phyloP scores from a whole-genome alignment of 345 rosid genomes.

The Hypericum androsaemum region DNA sequence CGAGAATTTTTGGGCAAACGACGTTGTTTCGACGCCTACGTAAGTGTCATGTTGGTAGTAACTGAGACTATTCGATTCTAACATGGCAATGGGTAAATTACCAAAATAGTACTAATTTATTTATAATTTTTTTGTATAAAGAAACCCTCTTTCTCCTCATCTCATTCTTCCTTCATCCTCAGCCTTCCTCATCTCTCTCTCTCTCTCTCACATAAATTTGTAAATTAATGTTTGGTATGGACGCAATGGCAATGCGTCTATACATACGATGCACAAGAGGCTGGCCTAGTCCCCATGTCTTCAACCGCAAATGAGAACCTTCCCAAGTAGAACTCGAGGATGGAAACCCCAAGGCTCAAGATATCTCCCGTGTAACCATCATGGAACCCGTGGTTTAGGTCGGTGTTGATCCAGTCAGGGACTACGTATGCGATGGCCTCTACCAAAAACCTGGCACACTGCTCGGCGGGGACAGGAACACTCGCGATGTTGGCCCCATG shows the following conservation, averaged over 20 bases:
- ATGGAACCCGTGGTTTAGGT: slow-evolving; percentile 74
- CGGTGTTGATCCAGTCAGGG: slow-evolving; percentile 92
- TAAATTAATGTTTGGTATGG: no score
- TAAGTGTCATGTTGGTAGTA: no score
- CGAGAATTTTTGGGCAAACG: no score
- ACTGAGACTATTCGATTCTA: no score
- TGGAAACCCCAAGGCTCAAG: slow-evolving; percentile 90
- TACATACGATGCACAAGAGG: slow-evolving; percentile 80
- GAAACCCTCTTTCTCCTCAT: no score
- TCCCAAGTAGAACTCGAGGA: slow-evolving; percentile 77
- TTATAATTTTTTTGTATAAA: no score
- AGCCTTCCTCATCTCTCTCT: no score
- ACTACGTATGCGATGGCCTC: slow-evolving; percentile 96
- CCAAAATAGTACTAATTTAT: no score
- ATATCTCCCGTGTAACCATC: slow-evolving; percentile 77
- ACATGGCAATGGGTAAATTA: no score
- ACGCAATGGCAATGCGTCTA: slow-evolving; percentile 86
- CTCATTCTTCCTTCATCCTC: no score
- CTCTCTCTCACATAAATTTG: no score
- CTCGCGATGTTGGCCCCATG: slow-evolving; percentile 78
- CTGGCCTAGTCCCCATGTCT: slow-evolving; percentile 95
- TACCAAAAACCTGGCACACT: slow-evolving; percentile 73
- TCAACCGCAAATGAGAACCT: slow-evolving; percentile 62
- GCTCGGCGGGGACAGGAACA: slow-evolving; percentile 73
- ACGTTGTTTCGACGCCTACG: no score